Conservation (phyloP, 2,329 filamentous ascomycete species). For the Verticillium isaacii region DNA sequence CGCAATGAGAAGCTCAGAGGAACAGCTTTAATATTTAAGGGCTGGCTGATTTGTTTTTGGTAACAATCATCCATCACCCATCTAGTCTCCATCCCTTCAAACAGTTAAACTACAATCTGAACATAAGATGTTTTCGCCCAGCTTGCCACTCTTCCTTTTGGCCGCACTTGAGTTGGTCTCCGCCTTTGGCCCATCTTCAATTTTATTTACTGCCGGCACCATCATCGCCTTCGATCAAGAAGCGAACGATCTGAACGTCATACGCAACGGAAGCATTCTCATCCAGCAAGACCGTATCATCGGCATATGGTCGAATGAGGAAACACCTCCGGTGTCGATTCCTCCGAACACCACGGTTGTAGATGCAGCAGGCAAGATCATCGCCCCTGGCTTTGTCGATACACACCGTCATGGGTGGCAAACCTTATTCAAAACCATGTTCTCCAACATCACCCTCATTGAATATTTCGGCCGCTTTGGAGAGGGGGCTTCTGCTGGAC, state of each 20-base stretch:
- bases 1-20: not conserved
- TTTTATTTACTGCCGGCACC: conserved; percentile 29
- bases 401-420: conserved; percentile 42
- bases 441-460: conserved; percentile 16
- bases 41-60: not conserved
- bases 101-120: not conserved
- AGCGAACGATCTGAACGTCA: conserved; percentile 26
- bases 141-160: not conserved
- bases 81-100: not conserved
- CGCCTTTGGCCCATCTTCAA: conserved; percentile 7
- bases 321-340: conserved; percentile 26
- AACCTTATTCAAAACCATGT: conserved; percentile 19
- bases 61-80: not conserved
- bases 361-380: conserved; percentile 31
- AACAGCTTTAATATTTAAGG: not conserved
- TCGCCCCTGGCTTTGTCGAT: conserved; percentile 36
- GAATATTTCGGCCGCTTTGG: conserved; percentile 15
- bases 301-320: conserved; percentile 29
- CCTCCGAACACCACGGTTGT: conserved; percentile 20
- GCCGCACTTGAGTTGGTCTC: not conserved
- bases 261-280: conserved; percentile 35
- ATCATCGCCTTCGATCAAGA: conserved; percentile 32
- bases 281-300: conserved; percentile 31
- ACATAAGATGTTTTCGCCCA: not conserved
- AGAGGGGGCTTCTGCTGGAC: not conserved